Evolutionary conservation across 208 protist species (phyloP).

Genomic region (Trypanosoma brucei): DNA sequence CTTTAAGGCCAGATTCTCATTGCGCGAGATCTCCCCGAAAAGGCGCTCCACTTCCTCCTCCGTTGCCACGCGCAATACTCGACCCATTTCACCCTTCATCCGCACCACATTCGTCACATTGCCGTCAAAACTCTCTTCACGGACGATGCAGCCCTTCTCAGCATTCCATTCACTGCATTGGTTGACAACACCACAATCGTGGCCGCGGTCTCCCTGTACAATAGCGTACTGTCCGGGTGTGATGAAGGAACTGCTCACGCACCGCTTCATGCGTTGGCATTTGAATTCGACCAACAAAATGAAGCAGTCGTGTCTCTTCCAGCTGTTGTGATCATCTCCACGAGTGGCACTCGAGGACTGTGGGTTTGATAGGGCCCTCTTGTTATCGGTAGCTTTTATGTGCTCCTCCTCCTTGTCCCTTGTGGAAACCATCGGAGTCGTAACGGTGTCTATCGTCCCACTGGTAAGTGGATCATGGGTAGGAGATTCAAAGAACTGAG

Average conservation of each 20-base stretch:
- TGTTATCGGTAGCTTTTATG: not conserved
- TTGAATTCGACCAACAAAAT: conserved; percentile 80
- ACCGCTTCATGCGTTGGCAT: conserved; percentile 55
- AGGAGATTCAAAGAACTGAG: not conserved
- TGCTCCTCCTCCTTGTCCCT: conserved; percentile 1
- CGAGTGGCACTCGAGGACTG: not conserved
- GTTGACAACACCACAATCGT: conserved; percentile 71
- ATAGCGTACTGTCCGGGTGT: conserved; percentile 60
- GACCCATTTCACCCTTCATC: conserved; percentile 27
- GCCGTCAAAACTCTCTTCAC: conserved; percentile 24
- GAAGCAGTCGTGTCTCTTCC: conserved; percentile 33
- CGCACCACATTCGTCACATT: conserved; percentile 23
- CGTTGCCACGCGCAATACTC: conserved; percentile 57
- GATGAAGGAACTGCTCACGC: conserved; percentile 26
- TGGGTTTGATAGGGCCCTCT: not conserved
- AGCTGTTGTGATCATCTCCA: conserved; percentile 4
- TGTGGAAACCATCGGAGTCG: not conserved
- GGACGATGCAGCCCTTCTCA: conserved; percentile 20
- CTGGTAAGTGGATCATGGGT: not conserved
- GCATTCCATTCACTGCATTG: conserved; percentile 50
- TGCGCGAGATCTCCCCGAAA: conserved; percentile 47
- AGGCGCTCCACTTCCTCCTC: conserved; percentile 58
- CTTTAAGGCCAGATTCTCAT: conserved; percentile 65
- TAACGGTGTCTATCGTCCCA: not conserved
- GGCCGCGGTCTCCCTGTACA: conserved; percentile 76